A percentile compares a stretch with the other conserved stretches of the same genome.
These are phyloP conservation scores for Apiotrichum gracile DNA, from an alignment of 1,284 basidiomycete genomes.

Conservation along the genomic window DNA sequence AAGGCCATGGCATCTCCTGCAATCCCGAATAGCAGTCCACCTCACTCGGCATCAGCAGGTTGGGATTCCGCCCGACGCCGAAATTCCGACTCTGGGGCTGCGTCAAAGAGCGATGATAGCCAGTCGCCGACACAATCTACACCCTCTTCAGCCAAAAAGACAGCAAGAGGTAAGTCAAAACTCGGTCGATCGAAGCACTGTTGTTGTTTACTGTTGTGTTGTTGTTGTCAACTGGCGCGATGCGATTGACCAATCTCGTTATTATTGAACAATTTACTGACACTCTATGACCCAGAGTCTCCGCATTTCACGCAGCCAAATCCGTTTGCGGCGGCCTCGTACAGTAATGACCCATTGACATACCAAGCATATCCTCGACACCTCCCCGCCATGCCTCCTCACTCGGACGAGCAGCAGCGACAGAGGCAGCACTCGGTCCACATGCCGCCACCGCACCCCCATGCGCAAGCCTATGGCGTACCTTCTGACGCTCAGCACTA, in stretches of 20 bases:
- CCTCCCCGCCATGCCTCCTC: not conserved
- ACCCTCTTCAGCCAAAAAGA: no score
- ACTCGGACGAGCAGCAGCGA: not conserved
- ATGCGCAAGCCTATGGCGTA: not conserved
- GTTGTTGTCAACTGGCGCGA: no score
- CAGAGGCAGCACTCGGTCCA: not conserved
- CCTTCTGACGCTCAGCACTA: conserved; percentile 9
- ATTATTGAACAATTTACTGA: not conserved
- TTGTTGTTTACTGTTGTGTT: no score
- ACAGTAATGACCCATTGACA: conserved; percentile 1
- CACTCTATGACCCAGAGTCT: not conserved
- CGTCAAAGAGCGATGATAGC: not conserved
- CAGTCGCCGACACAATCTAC: not conserved
- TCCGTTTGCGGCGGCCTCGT: not conserved
- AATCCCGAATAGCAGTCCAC: not conserved
- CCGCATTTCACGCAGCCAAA: no score
- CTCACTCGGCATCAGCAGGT: not conserved
- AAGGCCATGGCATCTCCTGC: not conserved
- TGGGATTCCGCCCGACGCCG: not conserved
- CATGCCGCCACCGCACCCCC: not conserved
- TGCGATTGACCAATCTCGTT: no score
- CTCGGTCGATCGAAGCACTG: no score
- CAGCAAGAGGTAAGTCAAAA: no score
- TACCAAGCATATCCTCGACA: conserved; percentile 2
- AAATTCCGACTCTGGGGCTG: not conserved